Conservation (phyloP, 495 filamentous ascomycete species). For the Penicillium simplicissimum region DNA sequence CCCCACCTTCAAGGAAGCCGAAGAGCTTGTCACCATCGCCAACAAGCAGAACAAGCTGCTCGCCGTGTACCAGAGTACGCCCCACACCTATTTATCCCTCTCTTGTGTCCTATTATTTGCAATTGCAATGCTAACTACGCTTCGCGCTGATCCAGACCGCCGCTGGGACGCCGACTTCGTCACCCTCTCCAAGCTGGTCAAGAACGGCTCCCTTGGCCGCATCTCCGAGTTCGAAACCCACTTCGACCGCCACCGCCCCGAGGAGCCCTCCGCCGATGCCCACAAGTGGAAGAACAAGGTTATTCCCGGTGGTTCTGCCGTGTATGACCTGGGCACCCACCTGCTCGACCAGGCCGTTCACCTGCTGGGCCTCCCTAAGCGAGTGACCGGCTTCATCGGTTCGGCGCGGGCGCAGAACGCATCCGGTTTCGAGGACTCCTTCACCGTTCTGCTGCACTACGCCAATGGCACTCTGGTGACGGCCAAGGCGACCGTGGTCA, state of each 20-base stretch:
- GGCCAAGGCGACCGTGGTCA: conserved; percentile 69
- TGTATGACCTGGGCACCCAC: conserved; percentile 86
- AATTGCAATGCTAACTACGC: not conserved
- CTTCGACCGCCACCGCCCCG: conserved; percentile 76
- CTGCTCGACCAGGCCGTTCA: conserved; percentile 78
- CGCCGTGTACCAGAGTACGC: conserved; percentile 79
- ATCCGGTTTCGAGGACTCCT: conserved; percentile 65
- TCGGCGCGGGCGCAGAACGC: conserved; percentile 61
- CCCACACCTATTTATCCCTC: not conserved
- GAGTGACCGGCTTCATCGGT: conserved; percentile 67
- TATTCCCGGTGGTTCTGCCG: conserved; percentile 67
- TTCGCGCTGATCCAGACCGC: conserved; percentile 51
- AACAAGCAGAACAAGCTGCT: conserved; percentile 60
- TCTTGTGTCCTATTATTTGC: not conserved
- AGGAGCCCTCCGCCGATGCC: conserved; percentile 44
- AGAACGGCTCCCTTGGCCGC: conserved; percentile 56
- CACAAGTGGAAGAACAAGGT: conserved; percentile 71
- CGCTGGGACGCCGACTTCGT: conserved; percentile 85
- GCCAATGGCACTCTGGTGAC: conserved; percentile 58
- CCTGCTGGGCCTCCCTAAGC: conserved; percentile 73
- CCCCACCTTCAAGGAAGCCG: conserved; percentile 68
- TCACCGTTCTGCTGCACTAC: conserved; percentile 71
- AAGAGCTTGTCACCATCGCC: conserved; percentile 66
- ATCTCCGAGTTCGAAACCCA: conserved; percentile 81
- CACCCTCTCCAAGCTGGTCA: conserved; percentile 65